Percentiles rank a stretch among this genome's conserved stretches.
These are phyloP conservation scores for Phaeophleospora eucalypticola DNA, from an alignment of 2,329 filamentous ascomycete species.

Conservation along the genomic window DNA sequence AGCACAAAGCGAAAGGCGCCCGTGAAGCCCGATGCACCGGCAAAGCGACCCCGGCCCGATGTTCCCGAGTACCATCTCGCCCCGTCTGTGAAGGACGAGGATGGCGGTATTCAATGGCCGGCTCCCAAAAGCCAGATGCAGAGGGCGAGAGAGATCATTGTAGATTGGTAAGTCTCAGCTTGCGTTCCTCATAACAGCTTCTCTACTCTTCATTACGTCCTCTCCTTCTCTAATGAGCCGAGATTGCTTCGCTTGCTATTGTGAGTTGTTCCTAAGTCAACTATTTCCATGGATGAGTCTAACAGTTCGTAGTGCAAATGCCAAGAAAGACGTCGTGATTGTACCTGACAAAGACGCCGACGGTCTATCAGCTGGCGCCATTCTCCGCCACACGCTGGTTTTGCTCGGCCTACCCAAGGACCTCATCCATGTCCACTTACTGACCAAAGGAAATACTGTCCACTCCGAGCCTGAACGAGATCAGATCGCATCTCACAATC, in stretches of 20 bases:
- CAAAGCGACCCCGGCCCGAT: slow-evolving; percentile 29
- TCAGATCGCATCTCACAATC: slow-evolving; percentile 48
- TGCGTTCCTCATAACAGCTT: too few relatives aligned
- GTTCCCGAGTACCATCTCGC: slow-evolving; percentile 46
- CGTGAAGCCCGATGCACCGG: slow-evolving; percentile 9
- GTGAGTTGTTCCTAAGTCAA: too few relatives aligned
- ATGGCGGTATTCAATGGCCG: slow-evolving; percentile 57
- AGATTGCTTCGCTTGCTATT: too few relatives aligned
- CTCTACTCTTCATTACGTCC: too few relatives aligned
- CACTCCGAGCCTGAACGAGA: slow-evolving; percentile 52
- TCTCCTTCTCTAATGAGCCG: too few relatives aligned
- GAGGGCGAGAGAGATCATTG: slow-evolving; percentile 53
- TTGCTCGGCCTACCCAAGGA: slow-evolving; percentile 53
- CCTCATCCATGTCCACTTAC: slow-evolving; percentile 56
- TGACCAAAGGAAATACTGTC: slow-evolving; percentile 57
- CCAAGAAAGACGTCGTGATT: slow-evolving; percentile 53
- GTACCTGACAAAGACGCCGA: slow-evolving; percentile 68
- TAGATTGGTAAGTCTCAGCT: slow-evolving; percentile 49
- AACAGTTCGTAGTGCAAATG: slow-evolving; percentile 42
- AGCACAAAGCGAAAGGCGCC: slow-evolving; percentile 16
- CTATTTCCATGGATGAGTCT: too few relatives aligned
- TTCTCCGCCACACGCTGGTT: slow-evolving; percentile 57
- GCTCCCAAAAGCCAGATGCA: slow-evolving; percentile 55
- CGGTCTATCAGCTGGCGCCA: slow-evolving; percentile 61
- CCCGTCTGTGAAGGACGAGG: slow-evolving; percentile 39